Base-by-base conservation (phyloP, 257 asterid genomes). In the Perilla frutescens region DNA sequence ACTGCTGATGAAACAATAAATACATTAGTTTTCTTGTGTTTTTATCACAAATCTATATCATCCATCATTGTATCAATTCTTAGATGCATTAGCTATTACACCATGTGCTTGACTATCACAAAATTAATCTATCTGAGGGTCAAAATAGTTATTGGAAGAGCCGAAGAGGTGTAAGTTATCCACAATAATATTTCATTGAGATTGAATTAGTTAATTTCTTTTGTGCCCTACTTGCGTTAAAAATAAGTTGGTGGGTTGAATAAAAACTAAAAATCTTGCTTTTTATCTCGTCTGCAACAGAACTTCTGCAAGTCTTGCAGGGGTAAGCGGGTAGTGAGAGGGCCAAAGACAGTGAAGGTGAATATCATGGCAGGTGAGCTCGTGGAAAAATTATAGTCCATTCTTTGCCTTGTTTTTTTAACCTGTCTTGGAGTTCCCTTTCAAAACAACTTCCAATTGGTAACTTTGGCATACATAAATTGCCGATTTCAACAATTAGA, bases 261-360 rank as follows among this genome's bases (percentile, higher is more conserved):
- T 37, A 5, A 63, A 48, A 43, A 59, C 13, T n/a, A 11, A 39
- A 71, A 39, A 71, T 71, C 40, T 56, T 84, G 50, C 72, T 54
- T 72, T 75, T 73, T 53, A 64, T 70, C 64, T 53, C 64, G 31
- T 65, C 72, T 80, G 81, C 66, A 71, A 69, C 87, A 93, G 98
- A 84, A 80, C 81, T 77, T 86, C 79, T 93, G 98, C 91, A 89
- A 87, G 84, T 80, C 96, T 61, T 93, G 98, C 89, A 84, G 80
- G 80, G 98, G 98, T 53, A 84, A 81, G 62, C 87, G 96, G 41
- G 91, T 91, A 39, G 67, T 84, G 72, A 85, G 78, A 84, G 98
- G 98, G 71, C 60, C 84, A 12, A 91, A 93, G 83, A 79, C 93
- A 12, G 91, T 88, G 84, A 89, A 84, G 76, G 77, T 93, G 76